Evolutionary conservation across 202 grass and related monocot genomes (phyloP).

Genomic region (Zizania palustris): DNA sequence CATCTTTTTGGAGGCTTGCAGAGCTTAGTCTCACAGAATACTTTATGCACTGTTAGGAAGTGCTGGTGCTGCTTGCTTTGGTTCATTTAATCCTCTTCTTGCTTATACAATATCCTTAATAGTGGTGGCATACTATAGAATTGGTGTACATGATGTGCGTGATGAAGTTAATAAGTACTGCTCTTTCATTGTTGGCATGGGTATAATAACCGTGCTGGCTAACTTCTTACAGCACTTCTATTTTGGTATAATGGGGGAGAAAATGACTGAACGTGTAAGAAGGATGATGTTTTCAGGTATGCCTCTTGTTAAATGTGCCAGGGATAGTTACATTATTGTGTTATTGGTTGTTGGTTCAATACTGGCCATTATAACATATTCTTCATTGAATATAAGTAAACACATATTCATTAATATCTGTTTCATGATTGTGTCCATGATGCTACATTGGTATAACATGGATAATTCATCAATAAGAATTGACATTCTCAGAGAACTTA

Average conservation of each 20-base stretch:
- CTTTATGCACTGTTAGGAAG: conserved; percentile 90
- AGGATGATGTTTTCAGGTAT: conserved; percentile 99
- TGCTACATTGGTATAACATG: not conserved
- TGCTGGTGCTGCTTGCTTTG: conserved; percentile 88
- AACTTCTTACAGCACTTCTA: conserved; percentile 99
- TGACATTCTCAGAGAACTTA: not conserved
- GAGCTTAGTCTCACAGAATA: conserved; percentile 92
- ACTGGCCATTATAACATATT: not conserved
- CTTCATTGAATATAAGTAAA: conserved; percentile 8
- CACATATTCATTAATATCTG: conserved; percentile 34
- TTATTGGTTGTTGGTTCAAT: conserved; percentile 4
- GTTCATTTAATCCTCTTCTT: conserved; percentile 97
- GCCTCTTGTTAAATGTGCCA: conserved; percentile 23
- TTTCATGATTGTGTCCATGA: not conserved
- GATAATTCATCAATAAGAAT: not conserved
- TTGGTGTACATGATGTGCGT: conserved; percentile 63
- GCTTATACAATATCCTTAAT: conserved; percentile 95
- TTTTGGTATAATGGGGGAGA: conserved; percentile 99
- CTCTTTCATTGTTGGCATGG: conserved; percentile 86
- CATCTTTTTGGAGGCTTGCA: conserved; percentile 86
- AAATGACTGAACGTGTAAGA: conserved; percentile 97
- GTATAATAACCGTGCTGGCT: conserved; percentile 83
- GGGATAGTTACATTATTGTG: not conserved
- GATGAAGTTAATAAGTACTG: conserved; percentile 87
- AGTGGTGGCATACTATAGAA: conserved; percentile 85